Conservation (phyloP, 208 protist genomes). For the Trypanosoma boissoni region DNA sequence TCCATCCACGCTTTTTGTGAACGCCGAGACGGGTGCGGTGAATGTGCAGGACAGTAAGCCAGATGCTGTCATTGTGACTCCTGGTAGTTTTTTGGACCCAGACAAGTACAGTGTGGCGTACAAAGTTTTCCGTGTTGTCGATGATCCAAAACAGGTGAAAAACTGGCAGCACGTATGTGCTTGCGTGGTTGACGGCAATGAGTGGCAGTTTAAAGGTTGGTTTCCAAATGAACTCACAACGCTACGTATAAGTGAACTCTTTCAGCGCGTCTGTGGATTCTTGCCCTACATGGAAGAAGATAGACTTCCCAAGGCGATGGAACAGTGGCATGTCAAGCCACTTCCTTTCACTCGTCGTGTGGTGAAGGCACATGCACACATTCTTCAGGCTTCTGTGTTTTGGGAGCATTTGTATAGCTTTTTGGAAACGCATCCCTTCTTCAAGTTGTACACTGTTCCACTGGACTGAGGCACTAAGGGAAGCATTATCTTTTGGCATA, state of each 20-base stretch:
- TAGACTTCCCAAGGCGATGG: slow-evolving; percentile 60
- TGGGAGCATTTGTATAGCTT: slow-evolving; percentile 86
- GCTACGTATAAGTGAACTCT: slow-evolving; percentile 59
- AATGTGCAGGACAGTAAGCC: slow-evolving; percentile 75
- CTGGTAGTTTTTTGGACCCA: slow-evolving; percentile 65
- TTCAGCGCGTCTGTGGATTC: slow-evolving; percentile 70
- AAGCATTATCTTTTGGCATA: background rate
- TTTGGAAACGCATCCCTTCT: slow-evolving; percentile 74
- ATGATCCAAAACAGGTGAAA: slow-evolving; percentile 64
- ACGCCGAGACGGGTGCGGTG: slow-evolving; percentile 59
- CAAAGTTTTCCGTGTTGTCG: slow-evolving; percentile 68
- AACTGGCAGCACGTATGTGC: slow-evolving; percentile 87
- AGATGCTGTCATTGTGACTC: slow-evolving; percentile 59
- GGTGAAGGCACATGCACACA: slow-evolving; percentile 77
- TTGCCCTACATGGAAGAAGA: slow-evolving; percentile 90
- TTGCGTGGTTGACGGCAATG: slow-evolving; percentile 69
- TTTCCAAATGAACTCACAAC: slow-evolving; percentile 43
- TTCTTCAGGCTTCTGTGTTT: slow-evolving; percentile 66
- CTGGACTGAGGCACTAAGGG: slow-evolving; percentile 34
- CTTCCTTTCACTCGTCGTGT: slow-evolving; percentile 66
- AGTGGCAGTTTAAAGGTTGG: slow-evolving; percentile 78
- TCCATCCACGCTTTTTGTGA: slow-evolving; percentile 64
- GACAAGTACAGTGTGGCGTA: slow-evolving; percentile 72
- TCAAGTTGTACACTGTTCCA: slow-evolving; percentile 66
- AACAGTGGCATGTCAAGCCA: slow-evolving; percentile 78